These are phyloP conservation scores for Prorocentrum cordatum DNA, from an alignment of 169 alveolate species.

Conservation along the genomic window DNA sequence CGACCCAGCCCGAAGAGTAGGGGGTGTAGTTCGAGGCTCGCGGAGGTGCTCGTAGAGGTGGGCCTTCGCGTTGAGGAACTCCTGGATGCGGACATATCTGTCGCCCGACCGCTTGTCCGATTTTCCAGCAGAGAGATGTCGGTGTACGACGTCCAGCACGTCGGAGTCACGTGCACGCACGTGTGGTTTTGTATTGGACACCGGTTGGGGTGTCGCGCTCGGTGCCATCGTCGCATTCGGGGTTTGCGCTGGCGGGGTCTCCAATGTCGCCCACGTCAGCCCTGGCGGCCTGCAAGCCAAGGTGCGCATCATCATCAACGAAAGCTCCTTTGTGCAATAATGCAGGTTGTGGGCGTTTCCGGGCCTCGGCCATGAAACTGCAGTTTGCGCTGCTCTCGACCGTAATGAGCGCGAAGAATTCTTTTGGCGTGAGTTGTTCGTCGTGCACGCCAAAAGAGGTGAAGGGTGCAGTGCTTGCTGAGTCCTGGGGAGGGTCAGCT, in stretches of 20 bases:
- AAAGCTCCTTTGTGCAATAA: neutral
- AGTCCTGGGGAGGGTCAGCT: no score
- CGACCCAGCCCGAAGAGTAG: neutral
- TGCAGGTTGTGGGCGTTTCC: neutral
- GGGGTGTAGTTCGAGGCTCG: no score
- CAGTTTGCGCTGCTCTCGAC: neutral
- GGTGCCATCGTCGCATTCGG: neutral
- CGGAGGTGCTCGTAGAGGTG: neutral
- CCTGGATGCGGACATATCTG: neutral
- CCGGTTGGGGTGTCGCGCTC: neutral
- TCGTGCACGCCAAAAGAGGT: no score
- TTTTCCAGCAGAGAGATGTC: neutral
- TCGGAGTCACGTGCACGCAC: neutral
- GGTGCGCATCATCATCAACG: neutral
- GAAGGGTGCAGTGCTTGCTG: no score
- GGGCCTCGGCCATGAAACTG: neutral
- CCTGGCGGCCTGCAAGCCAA: neutral
- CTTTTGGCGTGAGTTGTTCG: neutral
- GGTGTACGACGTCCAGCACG: neutral
- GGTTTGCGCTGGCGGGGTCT: neutral
- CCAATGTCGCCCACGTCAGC: neutral
- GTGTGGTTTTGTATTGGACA: neutral
- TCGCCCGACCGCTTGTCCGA: neutral
- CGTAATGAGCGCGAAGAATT: neutral
- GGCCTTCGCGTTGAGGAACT: neutral